Percentiles rank a stretch among this genome's conserved stretches.
Evolutionary conservation across 2,329 filamentous ascomycete species (phyloP).

Genomic region (Graphilbum ipis-grandicollis): DNA sequence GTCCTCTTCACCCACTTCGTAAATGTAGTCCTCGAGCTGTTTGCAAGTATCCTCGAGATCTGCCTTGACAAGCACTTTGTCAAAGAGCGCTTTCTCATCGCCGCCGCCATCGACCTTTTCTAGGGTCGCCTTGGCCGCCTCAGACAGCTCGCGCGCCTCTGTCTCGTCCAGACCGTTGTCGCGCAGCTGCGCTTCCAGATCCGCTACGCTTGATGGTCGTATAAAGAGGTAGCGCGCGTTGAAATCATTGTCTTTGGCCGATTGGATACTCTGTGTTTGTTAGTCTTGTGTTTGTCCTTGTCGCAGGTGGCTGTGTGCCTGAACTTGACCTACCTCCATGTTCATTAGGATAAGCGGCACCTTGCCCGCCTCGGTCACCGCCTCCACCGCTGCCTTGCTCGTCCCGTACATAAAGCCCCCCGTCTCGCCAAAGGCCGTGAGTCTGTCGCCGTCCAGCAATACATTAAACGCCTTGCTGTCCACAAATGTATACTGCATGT

Average conservation of each 20-base stretch:
- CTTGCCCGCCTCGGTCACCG: conserved; percentile 34
- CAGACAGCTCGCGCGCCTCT: conserved; percentile 8
- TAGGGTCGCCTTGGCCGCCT: neutral
- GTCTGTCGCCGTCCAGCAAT: conserved; percentile 40
- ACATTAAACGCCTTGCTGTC: conserved; percentile 35
- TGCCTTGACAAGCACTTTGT: neutral
- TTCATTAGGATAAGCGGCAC: conserved; percentile 40
- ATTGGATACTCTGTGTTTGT: conserved; percentile 26
- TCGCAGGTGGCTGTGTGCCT: too few species aligned
- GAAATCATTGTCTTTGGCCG: conserved; percentile 39
- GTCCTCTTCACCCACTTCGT: neutral
- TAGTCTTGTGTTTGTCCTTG: neutral
- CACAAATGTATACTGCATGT: conserved; percentile 27
- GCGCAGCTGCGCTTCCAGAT: conserved; percentile 23
- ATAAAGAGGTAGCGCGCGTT: conserved; percentile 37
- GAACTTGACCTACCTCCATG: conserved; percentile 27
- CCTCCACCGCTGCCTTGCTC: conserved; percentile 32
- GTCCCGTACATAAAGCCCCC: conserved; percentile 37
- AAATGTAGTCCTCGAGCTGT: neutral
- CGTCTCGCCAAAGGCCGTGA: conserved; percentile 36
- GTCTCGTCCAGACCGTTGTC: conserved; percentile 26
- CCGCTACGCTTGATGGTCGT: conserved; percentile 21
- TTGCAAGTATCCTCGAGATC: neutral
- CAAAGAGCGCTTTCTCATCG: neutral
- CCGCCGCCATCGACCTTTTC: neutral